phyloP scores from a whole-genome alignment of 2,329 filamentous ascomycete genomes.

The Neonectria punicea region DNA sequence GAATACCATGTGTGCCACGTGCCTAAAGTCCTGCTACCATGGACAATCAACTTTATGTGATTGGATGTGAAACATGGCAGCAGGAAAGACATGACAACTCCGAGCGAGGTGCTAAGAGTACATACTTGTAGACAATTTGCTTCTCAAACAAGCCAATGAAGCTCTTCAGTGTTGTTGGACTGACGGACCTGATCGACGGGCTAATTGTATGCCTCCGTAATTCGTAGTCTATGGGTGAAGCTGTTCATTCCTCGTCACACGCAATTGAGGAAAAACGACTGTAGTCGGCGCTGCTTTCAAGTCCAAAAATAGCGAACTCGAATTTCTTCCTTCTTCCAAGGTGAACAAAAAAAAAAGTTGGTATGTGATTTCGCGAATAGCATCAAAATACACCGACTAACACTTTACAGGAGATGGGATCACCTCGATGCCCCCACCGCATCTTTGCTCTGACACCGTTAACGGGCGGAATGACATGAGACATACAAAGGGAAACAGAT shows the following conservation, averaged over 20 bases:
- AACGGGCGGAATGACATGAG: constrained; percentile 13
- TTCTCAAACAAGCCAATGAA: neutral
- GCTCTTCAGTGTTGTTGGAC: too few relatives aligned
- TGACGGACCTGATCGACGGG: too few relatives aligned
- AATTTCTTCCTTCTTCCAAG: constrained; percentile 26
- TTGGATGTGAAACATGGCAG: neutral
- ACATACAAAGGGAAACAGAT: constrained; percentile 25
- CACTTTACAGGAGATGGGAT: constrained; percentile 34
- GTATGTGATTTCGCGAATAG: constrained; percentile 45
- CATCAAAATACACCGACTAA: constrained; percentile 41
- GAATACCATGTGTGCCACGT: neutral
- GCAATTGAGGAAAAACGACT: neutral
- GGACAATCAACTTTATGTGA: neutral
- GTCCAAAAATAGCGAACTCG: constrained; percentile 6
- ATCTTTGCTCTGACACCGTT: constrained; percentile 27
- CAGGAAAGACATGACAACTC: neutral
- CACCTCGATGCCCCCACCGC: constrained; percentile 22
- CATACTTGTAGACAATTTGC: neutral
- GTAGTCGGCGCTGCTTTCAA: neutral
- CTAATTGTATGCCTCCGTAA: too few relatives aligned
- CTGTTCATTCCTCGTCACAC: neutral
- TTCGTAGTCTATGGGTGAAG: too few relatives aligned
- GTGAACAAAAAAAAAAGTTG: constrained; percentile 35
- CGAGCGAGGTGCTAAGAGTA: neutral
- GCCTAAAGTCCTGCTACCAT: neutral